A percentile compares a stretch with the other conserved stretches of the same genome.
Evolutionary conservation across 345 rosid species (phyloP).

Genomic region (Atalantia buxifolia): DNA sequence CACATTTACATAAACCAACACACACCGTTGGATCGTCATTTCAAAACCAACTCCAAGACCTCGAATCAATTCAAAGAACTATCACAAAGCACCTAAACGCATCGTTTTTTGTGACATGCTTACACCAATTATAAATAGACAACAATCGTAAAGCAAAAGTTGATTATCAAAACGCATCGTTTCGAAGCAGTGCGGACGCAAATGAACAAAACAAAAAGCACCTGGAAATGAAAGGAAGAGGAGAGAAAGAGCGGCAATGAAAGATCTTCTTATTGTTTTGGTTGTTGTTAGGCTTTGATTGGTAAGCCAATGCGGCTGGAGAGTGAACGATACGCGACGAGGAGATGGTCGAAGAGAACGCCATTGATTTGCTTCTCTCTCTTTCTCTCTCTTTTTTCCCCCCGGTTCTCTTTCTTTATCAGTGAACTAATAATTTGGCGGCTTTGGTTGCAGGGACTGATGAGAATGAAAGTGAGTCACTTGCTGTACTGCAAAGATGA

Average conservation of each 20-base stretch:
- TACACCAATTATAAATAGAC: neutral
- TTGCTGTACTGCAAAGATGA: too few species aligned
- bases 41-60: neutral
- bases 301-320: neutral
- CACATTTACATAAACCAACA: neutral
- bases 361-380: neutral
- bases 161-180: neutral
- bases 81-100: neutral
- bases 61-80: neutral
- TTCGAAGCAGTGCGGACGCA: neutral
- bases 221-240: constrained; percentile 1
- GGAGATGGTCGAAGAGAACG: neutral
- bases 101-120: neutral
- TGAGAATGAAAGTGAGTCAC: neutral
- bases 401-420: neutral
- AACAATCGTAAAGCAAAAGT: neutral
- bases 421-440: neutral
- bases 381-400: neutral
- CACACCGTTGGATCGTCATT: neutral
- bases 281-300: neutral
- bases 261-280: neutral
- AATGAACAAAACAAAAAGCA: neutral
- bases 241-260: neutral
- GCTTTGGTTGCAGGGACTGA: neutral
- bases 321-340: neutral